phyloP scores from a whole-genome alignment of 768 basidiomycete genomes.

The Infundibulicybe gibba region DNA sequence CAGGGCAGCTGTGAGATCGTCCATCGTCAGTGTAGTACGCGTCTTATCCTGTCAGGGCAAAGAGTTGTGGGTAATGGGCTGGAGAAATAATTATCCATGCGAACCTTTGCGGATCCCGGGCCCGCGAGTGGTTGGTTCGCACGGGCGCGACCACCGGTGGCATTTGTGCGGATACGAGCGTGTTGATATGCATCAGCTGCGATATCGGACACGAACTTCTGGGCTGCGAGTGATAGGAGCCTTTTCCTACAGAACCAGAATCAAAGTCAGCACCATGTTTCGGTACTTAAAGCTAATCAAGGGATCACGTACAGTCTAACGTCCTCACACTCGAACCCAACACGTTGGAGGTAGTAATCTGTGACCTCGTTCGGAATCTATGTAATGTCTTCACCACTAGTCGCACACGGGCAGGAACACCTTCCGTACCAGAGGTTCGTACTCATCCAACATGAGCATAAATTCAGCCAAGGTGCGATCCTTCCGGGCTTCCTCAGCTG shows the following conservation, averaged over 20 bases:
- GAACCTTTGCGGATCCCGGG: slow-evolving; percentile 61
- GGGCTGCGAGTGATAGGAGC: slow-evolving; percentile 90
- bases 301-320: slow-evolving; percentile 68
- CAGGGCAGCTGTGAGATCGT: slow-evolving; percentile 89
- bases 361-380: slow-evolving; percentile 98
- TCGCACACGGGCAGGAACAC: slow-evolving; percentile 2
- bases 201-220: slow-evolving; percentile 97
- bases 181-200: slow-evolving; percentile 97
- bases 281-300: not conserved
- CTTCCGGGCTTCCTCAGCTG: slow-evolving; percentile 78
- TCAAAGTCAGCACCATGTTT: not conserved
- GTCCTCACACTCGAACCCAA: slow-evolving; percentile 95
- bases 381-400: not conserved
- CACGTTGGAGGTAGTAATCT: slow-evolving; percentile 93
- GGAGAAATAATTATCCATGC: slow-evolving; percentile 10
- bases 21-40: slow-evolving; percentile 94
- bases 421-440: slow-evolving; percentile 80
- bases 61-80: slow-evolving; percentile 2
- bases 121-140: slow-evolving; percentile 54
- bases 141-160: slow-evolving; percentile 67
- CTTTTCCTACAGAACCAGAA: slow-evolving; percentile 64
- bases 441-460: slow-evolving; percentile 93
- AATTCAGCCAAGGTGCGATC: slow-evolving; percentile 92
- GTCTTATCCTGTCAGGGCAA: slow-evolving; percentile 67
- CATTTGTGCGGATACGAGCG: slow-evolving; percentile 92